These are phyloP conservation scores for Akanthomyces muscarius DNA, from an alignment of 2,329 filamentous ascomycete genomes.

Conservation along the genomic window DNA sequence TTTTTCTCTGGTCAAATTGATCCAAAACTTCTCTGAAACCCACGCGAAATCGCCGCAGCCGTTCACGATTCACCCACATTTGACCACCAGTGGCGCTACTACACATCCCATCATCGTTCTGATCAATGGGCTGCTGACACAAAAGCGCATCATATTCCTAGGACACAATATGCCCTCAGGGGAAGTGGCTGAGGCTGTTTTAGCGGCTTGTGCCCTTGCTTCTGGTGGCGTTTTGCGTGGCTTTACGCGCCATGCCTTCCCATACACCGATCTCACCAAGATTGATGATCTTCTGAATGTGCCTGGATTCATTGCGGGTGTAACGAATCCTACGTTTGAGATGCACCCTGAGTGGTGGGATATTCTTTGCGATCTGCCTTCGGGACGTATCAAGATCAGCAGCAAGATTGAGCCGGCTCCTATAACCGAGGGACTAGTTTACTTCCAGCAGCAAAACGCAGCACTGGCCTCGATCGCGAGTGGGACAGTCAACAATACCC, in stretches of 20 bases:
- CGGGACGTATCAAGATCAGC: constrained; percentile 91
- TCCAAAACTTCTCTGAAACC: constrained; percentile 84
- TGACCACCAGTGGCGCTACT: constrained; percentile 83
- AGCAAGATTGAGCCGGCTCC: constrained; percentile 77
- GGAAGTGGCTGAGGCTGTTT: constrained; percentile 94
- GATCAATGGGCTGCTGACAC: constrained; percentile 88
- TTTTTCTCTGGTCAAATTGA: constrained; percentile 95
- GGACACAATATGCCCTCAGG: constrained; percentile 93
- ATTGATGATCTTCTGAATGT: constrained; percentile 95
- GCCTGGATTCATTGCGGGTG: constrained; percentile 94
- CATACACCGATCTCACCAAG: constrained; percentile 96
- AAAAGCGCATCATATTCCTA: constrained; percentile 94
- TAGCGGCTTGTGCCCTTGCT: constrained; percentile 91
- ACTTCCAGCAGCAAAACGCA: constrained; percentile 79
- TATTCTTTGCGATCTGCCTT: constrained; percentile 86
- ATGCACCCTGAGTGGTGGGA: constrained; percentile 98
- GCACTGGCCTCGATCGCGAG: constrained; percentile 48
- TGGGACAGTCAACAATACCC: constrained; percentile 36
- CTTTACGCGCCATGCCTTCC: constrained; percentile 94
- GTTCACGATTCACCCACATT: constrained; percentile 81
- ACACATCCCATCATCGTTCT: constrained; percentile 96
- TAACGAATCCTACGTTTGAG: constrained; percentile 95
- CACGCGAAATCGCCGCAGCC: constrained; percentile 80
- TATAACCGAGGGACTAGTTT: constrained; percentile 77
- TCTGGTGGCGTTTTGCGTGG: constrained; percentile 89